A percentile compares a stretch with the other conserved stretches of the same genome.
Conservation (phyloP, 129 eudicot species). For the Artemisia annua region DNA sequence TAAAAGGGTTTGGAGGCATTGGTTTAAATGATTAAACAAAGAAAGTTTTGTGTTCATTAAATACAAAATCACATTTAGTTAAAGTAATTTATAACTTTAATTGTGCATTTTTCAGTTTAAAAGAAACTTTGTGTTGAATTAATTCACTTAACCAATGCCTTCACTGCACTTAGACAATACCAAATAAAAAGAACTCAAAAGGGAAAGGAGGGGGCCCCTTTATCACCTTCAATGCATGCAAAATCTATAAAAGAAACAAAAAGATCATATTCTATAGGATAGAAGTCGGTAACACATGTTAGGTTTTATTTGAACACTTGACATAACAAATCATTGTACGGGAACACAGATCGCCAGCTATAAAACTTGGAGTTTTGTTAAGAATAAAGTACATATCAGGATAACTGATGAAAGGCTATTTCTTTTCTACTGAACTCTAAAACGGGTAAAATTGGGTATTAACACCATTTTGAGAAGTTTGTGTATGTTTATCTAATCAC, state of each 20-base stretch:
- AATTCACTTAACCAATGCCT: too few species aligned
- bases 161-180: too few species aligned
- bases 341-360: constrained; percentile 46
- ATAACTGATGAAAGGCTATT: constrained; percentile 34
- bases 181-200: neutral
- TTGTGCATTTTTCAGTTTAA: too few species aligned
- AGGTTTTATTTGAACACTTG: constrained; percentile 5
- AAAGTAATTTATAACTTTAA: too few species aligned
- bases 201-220: neutral
- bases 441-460: constrained; percentile 18
- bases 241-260: neutral
- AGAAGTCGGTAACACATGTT: constrained; percentile 29
- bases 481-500: constrained; percentile 11
- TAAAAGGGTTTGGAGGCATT: too few species aligned
- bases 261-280: constrained; percentile 8
- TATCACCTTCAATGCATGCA: constrained; percentile 4
- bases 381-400: constrained; percentile 28
- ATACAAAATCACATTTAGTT: too few species aligned
- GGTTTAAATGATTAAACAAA: too few species aligned
- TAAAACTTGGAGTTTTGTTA: constrained; percentile 44
- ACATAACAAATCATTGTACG: constrained; percentile 48
- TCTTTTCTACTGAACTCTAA: constrained; percentile 29
- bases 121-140: too few species aligned
- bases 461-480: neutral
- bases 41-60: too few species aligned